Percentiles rank a stretch among this genome's conserved stretches.
Conservation (phyloP, 2,329 filamentous ascomycete genomes). For the Alternaria panax region DNA sequence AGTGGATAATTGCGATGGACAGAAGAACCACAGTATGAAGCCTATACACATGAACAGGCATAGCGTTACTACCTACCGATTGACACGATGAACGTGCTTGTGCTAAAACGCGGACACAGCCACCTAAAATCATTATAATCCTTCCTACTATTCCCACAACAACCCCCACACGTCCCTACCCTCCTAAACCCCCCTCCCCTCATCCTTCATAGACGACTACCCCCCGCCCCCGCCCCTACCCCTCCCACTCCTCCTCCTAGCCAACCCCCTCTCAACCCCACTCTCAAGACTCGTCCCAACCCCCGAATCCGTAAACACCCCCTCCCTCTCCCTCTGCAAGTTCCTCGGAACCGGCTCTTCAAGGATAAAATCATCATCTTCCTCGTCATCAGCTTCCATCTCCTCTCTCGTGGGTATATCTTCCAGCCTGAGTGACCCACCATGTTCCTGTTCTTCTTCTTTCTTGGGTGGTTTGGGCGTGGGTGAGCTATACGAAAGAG, state of each 20-base stretch:
- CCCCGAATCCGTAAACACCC: slow-evolving; percentile 51
- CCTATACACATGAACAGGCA: not conserved
- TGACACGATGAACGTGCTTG: not conserved
- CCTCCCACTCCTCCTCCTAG: slow-evolving; percentile 23
- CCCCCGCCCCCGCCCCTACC: not conserved
- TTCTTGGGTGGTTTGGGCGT: slow-evolving; percentile 18
- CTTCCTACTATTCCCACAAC: not conserved
- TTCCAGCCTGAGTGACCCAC: slow-evolving; percentile 15
- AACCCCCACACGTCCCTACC: not conserved
- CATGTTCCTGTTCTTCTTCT: slow-evolving; percentile 37
- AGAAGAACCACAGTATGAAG: not conserved
- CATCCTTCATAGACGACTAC: not conserved
- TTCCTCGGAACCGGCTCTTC: slow-evolving; percentile 35
- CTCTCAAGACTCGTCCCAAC: slow-evolving; percentile 58
- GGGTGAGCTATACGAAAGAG: slow-evolving; percentile 48
- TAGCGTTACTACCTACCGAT: not conserved
- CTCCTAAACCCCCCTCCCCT: not conserved
- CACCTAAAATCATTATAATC: not conserved
- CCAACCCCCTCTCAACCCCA: slow-evolving; percentile 23
- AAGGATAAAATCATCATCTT: slow-evolving; percentile 55
- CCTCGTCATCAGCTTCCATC: slow-evolving; percentile 55
- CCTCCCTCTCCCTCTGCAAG: slow-evolving; percentile 16
- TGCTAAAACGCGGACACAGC: not conserved
- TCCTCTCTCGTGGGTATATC: slow-evolving; percentile 37
- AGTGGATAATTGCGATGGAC: not conserved